phyloP scores from a whole-genome alignment of 371 early-diverging fungal genomes.

The Mucor indicus region DNA sequence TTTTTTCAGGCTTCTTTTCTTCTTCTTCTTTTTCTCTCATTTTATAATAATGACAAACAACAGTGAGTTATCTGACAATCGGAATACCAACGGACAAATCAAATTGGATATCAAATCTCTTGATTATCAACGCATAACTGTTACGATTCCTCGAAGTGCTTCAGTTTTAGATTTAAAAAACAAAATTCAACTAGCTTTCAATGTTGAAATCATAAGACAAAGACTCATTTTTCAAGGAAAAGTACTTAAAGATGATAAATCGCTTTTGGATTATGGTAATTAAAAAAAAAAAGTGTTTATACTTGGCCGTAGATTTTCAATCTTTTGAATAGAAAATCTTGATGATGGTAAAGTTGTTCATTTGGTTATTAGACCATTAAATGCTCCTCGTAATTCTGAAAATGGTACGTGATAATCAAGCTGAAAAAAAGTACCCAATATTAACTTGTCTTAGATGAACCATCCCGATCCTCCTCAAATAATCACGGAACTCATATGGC shows the following conservation, averaged over 20 bases:
- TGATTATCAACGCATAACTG: slow-evolving; percentile 48
- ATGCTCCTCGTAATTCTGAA: slow-evolving; percentile 43
- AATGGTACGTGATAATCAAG: slow-evolving; percentile 37
- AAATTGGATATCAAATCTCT: slow-evolving; percentile 50
- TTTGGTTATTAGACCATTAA: slow-evolving; percentile 52
- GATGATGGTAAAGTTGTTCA: slow-evolving; percentile 59
- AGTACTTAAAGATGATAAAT: slow-evolving; percentile 53
- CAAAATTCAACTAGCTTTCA: slow-evolving; percentile 42
- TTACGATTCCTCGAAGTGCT: slow-evolving; percentile 44
- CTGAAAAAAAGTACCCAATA: too few relatives aligned
- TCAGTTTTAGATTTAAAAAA: slow-evolving; percentile 55
- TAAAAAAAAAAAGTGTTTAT: background rate
- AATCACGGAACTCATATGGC: slow-evolving; percentile 18
- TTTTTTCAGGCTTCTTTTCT: background rate
- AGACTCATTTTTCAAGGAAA: slow-evolving; percentile 60
- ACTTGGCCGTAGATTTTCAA: too few relatives aligned
- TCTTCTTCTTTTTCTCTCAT: background rate
- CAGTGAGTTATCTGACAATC: background rate
- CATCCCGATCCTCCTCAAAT: background rate
- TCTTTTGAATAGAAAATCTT: slow-evolving; percentile 34
- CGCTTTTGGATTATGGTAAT: slow-evolving; percentile 53
- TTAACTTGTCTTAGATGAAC: slow-evolving; percentile 1
- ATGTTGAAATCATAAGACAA: slow-evolving; percentile 51
- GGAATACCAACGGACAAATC: slow-evolving; percentile 15
- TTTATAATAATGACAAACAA: background rate